phyloP scores from a whole-genome alignment of 192 early-diverging fungal species.

The Chytriomyces sp. region DNA sequence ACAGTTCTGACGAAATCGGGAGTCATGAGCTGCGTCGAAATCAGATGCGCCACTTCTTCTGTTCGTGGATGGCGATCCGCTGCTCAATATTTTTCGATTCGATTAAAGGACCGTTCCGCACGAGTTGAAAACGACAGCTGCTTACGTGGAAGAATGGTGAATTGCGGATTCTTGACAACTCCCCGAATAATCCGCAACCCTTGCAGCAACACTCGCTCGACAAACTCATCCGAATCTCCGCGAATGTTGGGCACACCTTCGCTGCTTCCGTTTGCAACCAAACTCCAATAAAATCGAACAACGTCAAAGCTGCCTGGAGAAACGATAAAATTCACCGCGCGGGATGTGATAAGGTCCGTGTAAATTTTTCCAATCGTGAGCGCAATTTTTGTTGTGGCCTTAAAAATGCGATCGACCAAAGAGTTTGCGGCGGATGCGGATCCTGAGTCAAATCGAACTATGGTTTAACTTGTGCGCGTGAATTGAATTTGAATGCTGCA shows the following conservation, averaged over 20 bases:
- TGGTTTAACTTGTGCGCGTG: no score
- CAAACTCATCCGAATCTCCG: slow-evolving; percentile 24
- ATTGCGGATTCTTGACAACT: slow-evolving; percentile 28
- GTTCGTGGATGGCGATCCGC: slow-evolving; percentile 29
- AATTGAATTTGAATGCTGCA: no score
- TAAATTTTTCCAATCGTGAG: slow-evolving; percentile 80
- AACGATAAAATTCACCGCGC: slow-evolving; percentile 69
- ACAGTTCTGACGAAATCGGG: slow-evolving; percentile 68
- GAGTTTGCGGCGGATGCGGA: neutral
- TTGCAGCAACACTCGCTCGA: slow-evolving; percentile 23
- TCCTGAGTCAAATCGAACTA: no score
- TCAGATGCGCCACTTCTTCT: slow-evolving; percentile 2
- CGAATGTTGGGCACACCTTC: slow-evolving; percentile 2
- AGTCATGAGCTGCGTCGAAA: slow-evolving; percentile 63
- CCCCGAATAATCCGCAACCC: slow-evolving; percentile 10
- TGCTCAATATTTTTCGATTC: no score
- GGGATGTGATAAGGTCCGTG: slow-evolving; percentile 69
- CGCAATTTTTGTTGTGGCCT: slow-evolving; percentile 47
- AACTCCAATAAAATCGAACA: slow-evolving; percentile 76
- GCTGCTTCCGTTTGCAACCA: slow-evolving; percentile 47
- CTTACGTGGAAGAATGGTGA: slow-evolving; percentile 15
- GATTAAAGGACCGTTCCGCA: no score
- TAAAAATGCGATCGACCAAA: slow-evolving; percentile 9
- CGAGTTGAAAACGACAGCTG: neutral
- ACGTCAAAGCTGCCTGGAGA: slow-evolving; percentile 65